Percentiles rank a stretch among this genome's conserved stretches.
Evolutionary conservation across 2,329 filamentous ascomycete genomes (phyloP).

Genomic region (Sporothrix pseudoabietina): DNA sequence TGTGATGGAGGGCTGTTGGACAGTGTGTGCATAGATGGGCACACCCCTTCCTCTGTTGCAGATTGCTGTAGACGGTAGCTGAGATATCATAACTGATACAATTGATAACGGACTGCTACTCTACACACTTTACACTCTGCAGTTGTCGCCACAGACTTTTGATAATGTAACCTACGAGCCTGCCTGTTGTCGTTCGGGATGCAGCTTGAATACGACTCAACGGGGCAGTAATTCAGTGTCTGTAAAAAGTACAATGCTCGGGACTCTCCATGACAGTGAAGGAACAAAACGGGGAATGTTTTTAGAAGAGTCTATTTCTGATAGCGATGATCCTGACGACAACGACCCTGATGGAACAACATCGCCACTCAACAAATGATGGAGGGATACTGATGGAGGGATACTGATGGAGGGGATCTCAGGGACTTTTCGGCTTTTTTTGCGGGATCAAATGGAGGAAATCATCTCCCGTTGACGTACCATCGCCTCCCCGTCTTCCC

Average conservation of each 20-base stretch:
- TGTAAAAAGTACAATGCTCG: background rate
- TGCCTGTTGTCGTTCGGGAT: background rate
- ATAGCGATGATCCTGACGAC: conserved; percentile 2
- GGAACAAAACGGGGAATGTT: background rate
- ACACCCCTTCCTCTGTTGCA: background rate
- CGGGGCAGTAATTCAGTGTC: background rate
- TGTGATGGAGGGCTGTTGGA: background rate
- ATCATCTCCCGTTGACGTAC: background rate
- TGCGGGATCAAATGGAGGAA: background rate
- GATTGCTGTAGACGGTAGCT: background rate
- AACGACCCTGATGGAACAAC: background rate
- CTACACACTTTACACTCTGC: background rate
- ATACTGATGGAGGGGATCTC: no score
- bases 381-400: no score
- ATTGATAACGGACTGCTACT: background rate
- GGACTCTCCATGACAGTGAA: background rate
- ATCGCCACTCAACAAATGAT: background rate
- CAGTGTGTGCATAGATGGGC: conserved; percentile 8
- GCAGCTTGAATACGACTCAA: background rate
- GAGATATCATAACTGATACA: background rate
- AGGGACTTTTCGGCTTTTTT: background rate
- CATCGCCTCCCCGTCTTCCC: background rate
- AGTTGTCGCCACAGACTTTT: background rate
- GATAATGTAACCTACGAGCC: background rate
- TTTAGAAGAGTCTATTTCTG: background rate